Evolutionary conservation across 805 yeast genomes (phyloP).

Genomic region (Ogataea ganodermae): DNA sequence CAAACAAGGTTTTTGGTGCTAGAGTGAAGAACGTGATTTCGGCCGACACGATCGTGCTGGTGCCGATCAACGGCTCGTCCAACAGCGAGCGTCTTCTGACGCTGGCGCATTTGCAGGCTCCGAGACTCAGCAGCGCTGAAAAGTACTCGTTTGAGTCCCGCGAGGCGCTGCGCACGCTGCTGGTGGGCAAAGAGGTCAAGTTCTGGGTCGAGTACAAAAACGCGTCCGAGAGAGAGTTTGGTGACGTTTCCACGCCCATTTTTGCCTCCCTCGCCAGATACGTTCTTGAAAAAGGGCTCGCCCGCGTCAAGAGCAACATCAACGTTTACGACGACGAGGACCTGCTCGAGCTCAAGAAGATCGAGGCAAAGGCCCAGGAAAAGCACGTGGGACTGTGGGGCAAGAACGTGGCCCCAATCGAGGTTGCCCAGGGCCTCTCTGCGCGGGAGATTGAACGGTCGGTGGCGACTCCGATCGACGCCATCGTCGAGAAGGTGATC

Average conservation of each 20-base stretch:
- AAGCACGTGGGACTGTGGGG: conserved; percentile 61
- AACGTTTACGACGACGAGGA: conserved; percentile 42
- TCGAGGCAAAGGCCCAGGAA: conserved; percentile 53
- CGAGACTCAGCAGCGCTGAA: conserved; percentile 48
- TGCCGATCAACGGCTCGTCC: conserved; percentile 49
- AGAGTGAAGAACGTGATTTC: conserved; percentile 70
- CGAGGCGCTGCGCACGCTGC: conserved; percentile 59
- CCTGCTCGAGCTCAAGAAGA: conserved; percentile 38
- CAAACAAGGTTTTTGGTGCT: conserved; percentile 44
- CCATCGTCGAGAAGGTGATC: conserved; percentile 74
- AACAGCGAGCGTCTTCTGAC: conserved; percentile 63
- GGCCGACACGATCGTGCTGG: conserved; percentile 68
- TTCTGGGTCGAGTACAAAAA: conserved; percentile 58
- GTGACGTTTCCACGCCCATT: conserved; percentile 66
- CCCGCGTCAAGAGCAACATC: conserved; percentile 59
- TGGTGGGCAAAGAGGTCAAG: conserved; percentile 65
- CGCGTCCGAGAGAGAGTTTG: conserved; percentile 64
- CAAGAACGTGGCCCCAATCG: conserved; percentile 27
- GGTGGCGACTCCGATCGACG: conserved; percentile 43
- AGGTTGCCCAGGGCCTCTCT: conserved; percentile 31
- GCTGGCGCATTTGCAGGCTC: conserved; percentile 65
- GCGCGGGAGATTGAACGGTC: conserved; percentile 40
- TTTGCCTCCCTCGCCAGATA: conserved; percentile 60
- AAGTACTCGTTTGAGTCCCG: conserved; percentile 56
- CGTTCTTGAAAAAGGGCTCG: conserved; percentile 59